These are phyloP conservation scores for Penicillium sumatraense DNA, from an alignment of 2,329 filamentous ascomycete species.

Conservation along the genomic window DNA sequence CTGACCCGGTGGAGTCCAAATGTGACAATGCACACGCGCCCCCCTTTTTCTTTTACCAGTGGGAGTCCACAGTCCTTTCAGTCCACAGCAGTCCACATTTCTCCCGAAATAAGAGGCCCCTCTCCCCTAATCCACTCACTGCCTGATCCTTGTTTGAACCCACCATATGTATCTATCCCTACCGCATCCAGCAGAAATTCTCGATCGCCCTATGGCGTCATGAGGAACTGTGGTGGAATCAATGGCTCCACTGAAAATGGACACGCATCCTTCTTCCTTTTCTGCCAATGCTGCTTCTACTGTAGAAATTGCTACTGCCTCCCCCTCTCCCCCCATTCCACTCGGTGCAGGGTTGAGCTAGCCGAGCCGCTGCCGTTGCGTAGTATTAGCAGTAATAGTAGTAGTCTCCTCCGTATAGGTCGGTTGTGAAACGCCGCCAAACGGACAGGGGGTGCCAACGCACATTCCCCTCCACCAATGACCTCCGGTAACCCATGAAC, in stretches of 20 bases:
- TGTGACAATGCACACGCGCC: slow-evolving; percentile 20
- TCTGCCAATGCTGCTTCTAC: background rate
- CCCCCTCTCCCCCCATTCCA: slow-evolving; percentile 1
- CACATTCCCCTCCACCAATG: slow-evolving; percentile 1
- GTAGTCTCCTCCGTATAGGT: too few relatives aligned
- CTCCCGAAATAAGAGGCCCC: background rate
- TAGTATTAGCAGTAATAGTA: too few relatives aligned
- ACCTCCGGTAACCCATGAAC: slow-evolving; percentile 1
- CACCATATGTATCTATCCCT: slow-evolving; percentile 10
- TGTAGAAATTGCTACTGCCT: too few relatives aligned
- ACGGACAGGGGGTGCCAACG: background rate
- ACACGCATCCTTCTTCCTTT: background rate
- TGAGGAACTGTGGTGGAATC: slow-evolving; percentile 11
- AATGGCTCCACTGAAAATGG: slow-evolving; percentile 12
- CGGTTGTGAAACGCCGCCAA: slow-evolving; percentile 20
- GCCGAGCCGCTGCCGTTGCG: slow-evolving; percentile 27
- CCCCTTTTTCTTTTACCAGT: slow-evolving; percentile 6
- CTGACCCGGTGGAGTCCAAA: slow-evolving; percentile 2
- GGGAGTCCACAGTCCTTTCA: background rate
- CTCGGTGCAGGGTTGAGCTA: slow-evolving; percentile 19
- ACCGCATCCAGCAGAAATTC: slow-evolving; percentile 13
- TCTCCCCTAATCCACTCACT: background rate
- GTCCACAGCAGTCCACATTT: background rate
- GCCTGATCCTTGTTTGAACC: slow-evolving; percentile 3
- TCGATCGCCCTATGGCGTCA: slow-evolving; percentile 23